phyloP scores from a whole-genome alignment of 768 basidiomycete genomes.

The Pleurotus sapidus region DNA sequence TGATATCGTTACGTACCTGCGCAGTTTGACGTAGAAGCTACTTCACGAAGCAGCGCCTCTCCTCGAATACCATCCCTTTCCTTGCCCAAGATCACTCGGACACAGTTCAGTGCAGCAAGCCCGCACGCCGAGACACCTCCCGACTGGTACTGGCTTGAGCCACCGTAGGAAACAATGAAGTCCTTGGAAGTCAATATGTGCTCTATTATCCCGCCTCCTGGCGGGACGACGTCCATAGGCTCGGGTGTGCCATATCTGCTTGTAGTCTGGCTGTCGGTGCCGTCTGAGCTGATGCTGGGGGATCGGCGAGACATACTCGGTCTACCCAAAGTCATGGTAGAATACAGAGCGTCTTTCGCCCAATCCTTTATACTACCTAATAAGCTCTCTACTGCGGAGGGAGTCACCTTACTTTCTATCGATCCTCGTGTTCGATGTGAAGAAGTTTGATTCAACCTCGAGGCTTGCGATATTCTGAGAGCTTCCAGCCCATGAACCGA shows the following conservation, averaged over 20 bases:
- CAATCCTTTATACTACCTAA: no score
- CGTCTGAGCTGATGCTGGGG: not conserved
- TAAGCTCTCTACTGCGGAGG: no score
- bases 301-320: not conserved
- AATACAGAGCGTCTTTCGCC: no score
- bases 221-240: not conserved
- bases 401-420: no score
- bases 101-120: constrained; percentile 65
- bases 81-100: constrained; percentile 42
- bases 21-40: constrained; percentile 29
- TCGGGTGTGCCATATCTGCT: not conserved
- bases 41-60: constrained; percentile 25
- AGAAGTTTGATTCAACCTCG: no score
- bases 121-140: constrained; percentile 45
- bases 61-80: constrained; percentile 27
- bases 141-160: constrained; percentile 1
- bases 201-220: not conserved
- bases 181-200: constrained; percentile 1
- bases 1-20: constrained; percentile 28
- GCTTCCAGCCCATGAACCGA: no score
- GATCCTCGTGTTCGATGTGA: no score
- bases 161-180: constrained; percentile 1
- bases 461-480: no score
- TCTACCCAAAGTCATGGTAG: not conserved
- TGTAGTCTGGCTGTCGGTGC: not conserved